phyloP scores from a whole-genome alignment of 805 yeast species.

The Pichia phayaonensis region DNA sequence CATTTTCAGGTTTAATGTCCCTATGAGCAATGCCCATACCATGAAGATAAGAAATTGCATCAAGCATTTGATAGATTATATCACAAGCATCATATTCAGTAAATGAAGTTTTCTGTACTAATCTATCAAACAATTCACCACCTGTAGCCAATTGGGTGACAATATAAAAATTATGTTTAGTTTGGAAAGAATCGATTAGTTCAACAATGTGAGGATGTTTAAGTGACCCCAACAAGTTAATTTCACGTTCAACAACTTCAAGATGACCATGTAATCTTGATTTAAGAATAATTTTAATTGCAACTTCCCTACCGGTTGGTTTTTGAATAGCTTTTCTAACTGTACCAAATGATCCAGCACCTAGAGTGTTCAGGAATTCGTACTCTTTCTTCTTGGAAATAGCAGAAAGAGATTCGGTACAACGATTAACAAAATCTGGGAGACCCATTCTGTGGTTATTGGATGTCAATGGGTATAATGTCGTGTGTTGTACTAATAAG shows the following conservation, averaged over 20 bases:
- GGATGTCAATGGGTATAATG: too few species aligned
- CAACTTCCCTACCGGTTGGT: slow-evolving; percentile 59
- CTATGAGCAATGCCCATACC: slow-evolving; percentile 76
- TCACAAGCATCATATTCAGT: slow-evolving; percentile 83
- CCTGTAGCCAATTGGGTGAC: slow-evolving; percentile 95
- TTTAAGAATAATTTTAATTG: slow-evolving; percentile 81
- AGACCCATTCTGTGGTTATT: neutral
- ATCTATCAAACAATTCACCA: slow-evolving; percentile 89
- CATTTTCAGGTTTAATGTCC: slow-evolving; percentile 91
- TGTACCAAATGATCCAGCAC: slow-evolving; percentile 94
- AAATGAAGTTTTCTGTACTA: slow-evolving; percentile 70
- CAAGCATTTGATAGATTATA: slow-evolving; percentile 64
- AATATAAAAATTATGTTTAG: slow-evolving; percentile 83
- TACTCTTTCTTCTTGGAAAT: slow-evolving; percentile 53
- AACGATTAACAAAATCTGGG: neutral
- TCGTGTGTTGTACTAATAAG: neutral
- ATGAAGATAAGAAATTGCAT: slow-evolving; percentile 78
- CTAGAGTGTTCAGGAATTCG: slow-evolving; percentile 74
- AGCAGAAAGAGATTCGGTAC: neutral
- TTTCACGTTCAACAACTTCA: slow-evolving; percentile 70
- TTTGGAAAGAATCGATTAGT: slow-evolving; percentile 88
- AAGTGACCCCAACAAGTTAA: slow-evolving; percentile 57
- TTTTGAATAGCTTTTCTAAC: slow-evolving; percentile 62
- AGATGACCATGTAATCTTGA: slow-evolving; percentile 66
- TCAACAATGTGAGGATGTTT: slow-evolving; percentile 84